Base-by-base conservation (phyloP, 495 filamentous ascomycete species). In the Penicillium canescens region DNA sequence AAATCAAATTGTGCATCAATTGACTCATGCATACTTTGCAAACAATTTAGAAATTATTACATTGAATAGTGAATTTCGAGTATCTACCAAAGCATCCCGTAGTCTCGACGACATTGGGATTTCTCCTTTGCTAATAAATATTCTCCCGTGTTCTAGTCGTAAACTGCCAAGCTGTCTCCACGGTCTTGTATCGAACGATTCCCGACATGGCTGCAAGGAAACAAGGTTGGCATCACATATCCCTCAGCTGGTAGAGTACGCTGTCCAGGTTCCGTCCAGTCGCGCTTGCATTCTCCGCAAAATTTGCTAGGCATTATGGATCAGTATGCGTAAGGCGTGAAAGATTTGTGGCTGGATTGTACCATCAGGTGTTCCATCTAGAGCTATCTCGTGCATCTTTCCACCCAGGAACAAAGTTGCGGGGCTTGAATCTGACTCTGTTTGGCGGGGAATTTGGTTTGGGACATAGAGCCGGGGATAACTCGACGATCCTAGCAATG, bases 351-450 rank as follows among this genome's bases (percentile, higher is more conserved):
- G 50, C 12, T 46, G 11, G 20, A 48, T 38, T 44, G 6, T 62
- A 67, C 67, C 67, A 65, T 72, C 67, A 44, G 18, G n/a, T 37
- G 62, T 68, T 16, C 55, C 62, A 65, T 72, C 61, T 48, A 68
- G 46, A 41, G 60, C 57, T 49, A 72, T 61, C 37, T 69, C 60
- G 55, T 72, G 56, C 61, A 62, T 67, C 46, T 62, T 62, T 43
- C 67, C 67, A 46, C 36, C 49, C 36, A 70, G 26, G 36, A 63
- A 59, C 42, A 68, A 57, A 49, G 65, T 72, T 55, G 69, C 67
- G 59, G 66, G 56, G 55, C 69, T 72, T 38, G 47, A 65, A 46
- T 69, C 54, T 34, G 46, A 63, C 38, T 67, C 57, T 61, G 63
- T 61, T 50, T 64, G 61, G 42, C 49, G 59, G 24, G 65, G 65